These are phyloP conservation scores for Selaginella moellendorffii DNA, from an alignment of 75 land plant genomes.

Conservation along the genomic window DNA sequence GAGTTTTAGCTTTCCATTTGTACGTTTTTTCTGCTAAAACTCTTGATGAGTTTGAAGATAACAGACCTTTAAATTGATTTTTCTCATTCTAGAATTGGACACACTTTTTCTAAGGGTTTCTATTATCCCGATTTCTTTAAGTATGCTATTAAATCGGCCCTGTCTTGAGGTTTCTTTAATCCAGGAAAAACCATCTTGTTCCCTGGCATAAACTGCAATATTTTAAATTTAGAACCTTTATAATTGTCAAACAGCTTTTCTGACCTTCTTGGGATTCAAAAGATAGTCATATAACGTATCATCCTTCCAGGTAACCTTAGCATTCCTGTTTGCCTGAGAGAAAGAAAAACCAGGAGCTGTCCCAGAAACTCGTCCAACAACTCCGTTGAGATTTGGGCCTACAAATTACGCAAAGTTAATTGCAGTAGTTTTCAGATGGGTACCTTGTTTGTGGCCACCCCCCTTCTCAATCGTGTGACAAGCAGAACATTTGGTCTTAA, in stretches of 20 bases:
- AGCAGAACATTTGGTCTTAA: slow-evolving; percentile 73
- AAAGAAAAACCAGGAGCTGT: slow-evolving; percentile 63
- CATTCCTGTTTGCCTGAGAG: slow-evolving; percentile 52
- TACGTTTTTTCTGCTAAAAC: too few relatives aligned
- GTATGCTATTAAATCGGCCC: slow-evolving; percentile 60
- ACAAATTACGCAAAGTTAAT: slow-evolving; percentile 1
- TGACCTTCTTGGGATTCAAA: slow-evolving; percentile 82
- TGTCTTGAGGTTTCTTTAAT: slow-evolving; percentile 74
- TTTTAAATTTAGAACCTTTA: neutral
- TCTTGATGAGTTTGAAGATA: too few relatives aligned
- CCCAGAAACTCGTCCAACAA: slow-evolving; percentile 73
- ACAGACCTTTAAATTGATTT: too few relatives aligned
- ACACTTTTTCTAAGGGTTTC: too few relatives aligned
- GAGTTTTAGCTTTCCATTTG: too few relatives aligned
- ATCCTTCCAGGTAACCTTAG: slow-evolving; percentile 55
- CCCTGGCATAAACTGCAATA: slow-evolving; percentile 64
- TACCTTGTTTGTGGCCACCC: slow-evolving; percentile 77
- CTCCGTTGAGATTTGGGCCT: slow-evolving; percentile 72
- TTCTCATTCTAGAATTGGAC: too few relatives aligned
- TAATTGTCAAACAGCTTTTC: neutral
- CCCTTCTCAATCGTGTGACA: slow-evolving; percentile 73
- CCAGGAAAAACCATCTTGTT: slow-evolving; percentile 88
- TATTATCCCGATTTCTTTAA: slow-evolving; percentile 46
- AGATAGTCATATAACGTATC: slow-evolving; percentile 61
- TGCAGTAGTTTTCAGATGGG: too few relatives aligned